Conservation (phyloP, 176 grass and related monocot genomes). For the Triticum dicoccoides region DNA sequence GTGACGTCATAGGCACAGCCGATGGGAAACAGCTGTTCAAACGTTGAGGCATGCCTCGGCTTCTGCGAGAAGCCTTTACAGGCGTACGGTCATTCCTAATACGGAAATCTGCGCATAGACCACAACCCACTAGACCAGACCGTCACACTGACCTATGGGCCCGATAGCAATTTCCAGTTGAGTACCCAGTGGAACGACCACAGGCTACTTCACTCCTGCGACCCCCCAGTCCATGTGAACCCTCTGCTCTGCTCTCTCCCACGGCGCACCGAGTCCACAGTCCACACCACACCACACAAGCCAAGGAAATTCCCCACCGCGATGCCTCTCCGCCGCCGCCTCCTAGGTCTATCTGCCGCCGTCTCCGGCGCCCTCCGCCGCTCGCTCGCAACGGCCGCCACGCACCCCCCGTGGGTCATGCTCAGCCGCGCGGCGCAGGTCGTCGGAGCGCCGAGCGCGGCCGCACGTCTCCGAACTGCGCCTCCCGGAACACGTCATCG, state of each 20-base stretch:
- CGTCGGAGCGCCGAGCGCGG: background rate
- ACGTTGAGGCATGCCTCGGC: background rate
- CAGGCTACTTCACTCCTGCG: background rate
- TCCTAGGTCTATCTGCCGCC: background rate
- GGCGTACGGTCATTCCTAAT: too few relatives aligned
- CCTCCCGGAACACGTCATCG: background rate
- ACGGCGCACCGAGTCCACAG: too few relatives aligned
- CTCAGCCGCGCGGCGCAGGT: background rate
- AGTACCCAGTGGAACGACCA: background rate
- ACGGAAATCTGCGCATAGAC: too few relatives aligned
- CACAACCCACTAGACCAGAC: background rate
- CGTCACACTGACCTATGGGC: background rate
- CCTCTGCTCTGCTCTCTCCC: background rate
- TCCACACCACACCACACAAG: too few relatives aligned
- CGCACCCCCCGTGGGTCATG: constrained; percentile 10
- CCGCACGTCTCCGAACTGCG: background rate
- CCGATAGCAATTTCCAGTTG: background rate
- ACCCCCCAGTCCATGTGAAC: background rate
- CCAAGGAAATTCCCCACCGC: too few relatives aligned
- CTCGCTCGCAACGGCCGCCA: background rate
- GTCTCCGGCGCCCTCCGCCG: background rate
- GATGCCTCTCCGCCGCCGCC: constrained; percentile 2
- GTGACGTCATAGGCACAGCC: background rate
- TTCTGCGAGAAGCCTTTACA: background rate
- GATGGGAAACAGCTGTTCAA: too few relatives aligned